Evolutionary conservation across 805 yeast species (phyloP), one percentile per base, ranked within the genome.

Genomic region (Tanozyma kutaoensis): DNA sequence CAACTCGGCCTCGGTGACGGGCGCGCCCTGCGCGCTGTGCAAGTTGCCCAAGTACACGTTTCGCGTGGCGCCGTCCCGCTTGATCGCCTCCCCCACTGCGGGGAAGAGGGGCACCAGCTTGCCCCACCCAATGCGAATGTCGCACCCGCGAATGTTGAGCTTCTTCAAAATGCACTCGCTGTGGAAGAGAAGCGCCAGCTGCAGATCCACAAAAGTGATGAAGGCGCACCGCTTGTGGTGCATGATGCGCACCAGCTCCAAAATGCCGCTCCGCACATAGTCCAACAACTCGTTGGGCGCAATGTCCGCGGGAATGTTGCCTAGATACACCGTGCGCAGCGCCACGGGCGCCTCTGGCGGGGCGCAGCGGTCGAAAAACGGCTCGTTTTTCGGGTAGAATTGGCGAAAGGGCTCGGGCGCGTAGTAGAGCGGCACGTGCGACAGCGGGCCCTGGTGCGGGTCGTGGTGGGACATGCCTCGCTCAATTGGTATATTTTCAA

Each of bases 91-190:
- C 28, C 72, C 58, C 5, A 88, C 86, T 6, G 77, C 64, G 2
- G 93, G 79, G 32, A 72, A 73, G 20, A 85, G 70, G 1, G 79
- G 72, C 3, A 76, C 62, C 22, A 84, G 72, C 38, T 78, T 78
- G 13, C 95, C 95, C 97, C 97, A 91, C 9, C 95, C 95, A 33
- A 88, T 69, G 44, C 84, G 71, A 31, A 86, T 71, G 42, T 81
- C 93, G 38, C 77, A 73, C 24, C 82, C 85, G 39, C 72, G 73
- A 33, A 91, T 78, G 23, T 76, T 71, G 36, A 86, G 62, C 46
- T 86, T 72, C 46, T 82, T 84, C 46, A 88, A 63, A 27, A 81
- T 76, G 22, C 95, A 93, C 55, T 86, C 96, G 1, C 95, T 81
- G 52, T 85, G 95, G 57, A 91, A 91, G 37, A 84, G 69, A 33